phyloP scores from a whole-genome alignment of 345 rosid species.

The Salix suchowensis region DNA sequence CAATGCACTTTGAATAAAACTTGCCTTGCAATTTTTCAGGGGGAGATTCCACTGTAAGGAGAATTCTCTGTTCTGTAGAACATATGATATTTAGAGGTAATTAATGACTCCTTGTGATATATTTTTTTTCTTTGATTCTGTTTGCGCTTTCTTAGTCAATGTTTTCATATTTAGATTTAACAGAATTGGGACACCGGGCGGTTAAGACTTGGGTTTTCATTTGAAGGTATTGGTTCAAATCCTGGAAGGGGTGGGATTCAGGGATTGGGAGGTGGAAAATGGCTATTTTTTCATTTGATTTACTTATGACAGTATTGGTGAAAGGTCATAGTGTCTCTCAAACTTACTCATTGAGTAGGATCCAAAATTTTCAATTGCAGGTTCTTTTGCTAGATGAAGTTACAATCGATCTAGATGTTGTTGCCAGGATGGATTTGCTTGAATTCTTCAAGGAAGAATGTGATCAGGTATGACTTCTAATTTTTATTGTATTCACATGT shows the following conservation, averaged over 20 bases:
- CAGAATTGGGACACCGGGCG: background rate
- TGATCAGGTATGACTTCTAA: slow-evolving; percentile 49
- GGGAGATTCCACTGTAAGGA: slow-evolving; percentile 90
- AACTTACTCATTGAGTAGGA: background rate
- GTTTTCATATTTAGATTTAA: background rate
- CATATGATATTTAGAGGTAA: slow-evolving; percentile 96
- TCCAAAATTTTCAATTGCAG: slow-evolving; percentile 31
- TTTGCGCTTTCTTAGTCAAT: background rate
- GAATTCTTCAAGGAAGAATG: slow-evolving; percentile 90
- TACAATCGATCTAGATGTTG: slow-evolving; percentile 93
- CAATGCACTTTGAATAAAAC: background rate
- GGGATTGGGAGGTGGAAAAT: background rate
- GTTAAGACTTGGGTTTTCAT: background rate
- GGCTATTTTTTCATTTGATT: background rate
- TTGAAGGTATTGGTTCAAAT: background rate
- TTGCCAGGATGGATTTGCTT: slow-evolving; percentile 87
- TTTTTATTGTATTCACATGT: background rate
- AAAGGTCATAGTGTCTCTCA: background rate
- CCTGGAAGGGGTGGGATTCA: background rate
- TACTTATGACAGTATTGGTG: background rate
- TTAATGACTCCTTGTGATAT: background rate
- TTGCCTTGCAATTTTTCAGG: slow-evolving; percentile 45
- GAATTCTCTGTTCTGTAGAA: slow-evolving; percentile 72
- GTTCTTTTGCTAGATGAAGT: slow-evolving; percentile 90
- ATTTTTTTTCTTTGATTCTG: background rate